phyloP scores from a whole-genome alignment of 441 rosid genomes.

The Populus hybrid region DNA sequence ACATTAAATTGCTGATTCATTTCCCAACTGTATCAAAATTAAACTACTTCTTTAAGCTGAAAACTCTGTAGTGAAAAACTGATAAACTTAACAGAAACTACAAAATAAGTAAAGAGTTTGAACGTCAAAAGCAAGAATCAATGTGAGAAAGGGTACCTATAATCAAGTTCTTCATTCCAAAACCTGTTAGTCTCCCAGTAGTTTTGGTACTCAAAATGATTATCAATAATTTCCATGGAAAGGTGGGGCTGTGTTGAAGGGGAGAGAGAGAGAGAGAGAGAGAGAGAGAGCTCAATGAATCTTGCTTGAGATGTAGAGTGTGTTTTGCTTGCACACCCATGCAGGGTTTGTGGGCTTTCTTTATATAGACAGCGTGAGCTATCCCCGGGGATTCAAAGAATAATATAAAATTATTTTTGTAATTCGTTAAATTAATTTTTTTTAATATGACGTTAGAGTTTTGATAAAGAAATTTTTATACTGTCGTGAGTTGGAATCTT shows the following conservation, averaged over 20 bases:
- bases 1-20: slow-evolving; percentile 68
- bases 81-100: background rate
- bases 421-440: no score
- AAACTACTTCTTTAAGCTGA: background rate
- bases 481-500: background rate
- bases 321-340: background rate
- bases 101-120: background rate
- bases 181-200: slow-evolving; percentile 67
- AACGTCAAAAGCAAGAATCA: background rate
- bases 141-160: slow-evolving; percentile 32
- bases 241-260: background rate
- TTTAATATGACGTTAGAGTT: no score
- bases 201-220: slow-evolving; percentile 43
- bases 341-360: background rate
- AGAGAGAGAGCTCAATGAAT: background rate
- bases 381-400: background rate
- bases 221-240: slow-evolving; percentile 26
- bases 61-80: background rate
- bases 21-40: slow-evolving; percentile 53
- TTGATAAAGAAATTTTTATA: no score
- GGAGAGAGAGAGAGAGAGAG: background rate
- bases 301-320: background rate
- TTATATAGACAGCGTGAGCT: background rate
- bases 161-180: slow-evolving; percentile 59
- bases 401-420: background rate